These are phyloP conservation scores for Phytophthora aleatoria DNA, from an alignment of 352 stramenopile species.

Conservation along the genomic window DNA sequence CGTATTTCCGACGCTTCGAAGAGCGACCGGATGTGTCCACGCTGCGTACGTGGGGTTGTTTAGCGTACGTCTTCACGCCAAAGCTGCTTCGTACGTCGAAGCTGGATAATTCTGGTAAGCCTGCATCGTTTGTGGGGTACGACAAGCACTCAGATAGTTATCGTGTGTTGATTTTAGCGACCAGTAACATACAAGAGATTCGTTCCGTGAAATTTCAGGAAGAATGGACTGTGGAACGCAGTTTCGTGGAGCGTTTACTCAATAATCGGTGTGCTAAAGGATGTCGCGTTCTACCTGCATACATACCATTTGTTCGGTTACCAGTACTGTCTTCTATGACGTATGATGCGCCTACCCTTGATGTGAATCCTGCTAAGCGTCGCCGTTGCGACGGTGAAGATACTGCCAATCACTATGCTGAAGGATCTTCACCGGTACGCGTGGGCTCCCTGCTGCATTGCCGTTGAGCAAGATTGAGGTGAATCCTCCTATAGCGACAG, in stretches of 20 bases:
- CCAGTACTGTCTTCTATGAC: not conserved
- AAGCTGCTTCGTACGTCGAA: conserved; percentile 6
- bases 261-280: conserved; percentile 4
- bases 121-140: conserved; percentile 7
- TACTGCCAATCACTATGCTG: not conserved
- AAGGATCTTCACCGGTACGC: not conserved
- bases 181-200: conserved; percentile 7
- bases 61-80: conserved; percentile 14
- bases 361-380: not conserved
- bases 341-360: not conserved
- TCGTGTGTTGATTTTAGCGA: conserved; percentile 6
- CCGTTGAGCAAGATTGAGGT: not conserved
- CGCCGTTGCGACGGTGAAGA: not conserved
- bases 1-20: conserved; percentile 8
- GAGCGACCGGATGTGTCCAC: conserved; percentile 9
- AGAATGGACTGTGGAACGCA: conserved; percentile 6
- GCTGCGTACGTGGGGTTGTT: conserved; percentile 11
- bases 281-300: not conserved
- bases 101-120: conserved; percentile 10
- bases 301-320: not conserved
- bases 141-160: conserved; percentile 7
- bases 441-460: not conserved
- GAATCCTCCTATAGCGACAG: not conserved
- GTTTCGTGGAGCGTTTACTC: conserved; percentile 6
- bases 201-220: conserved; percentile 3